Base-by-base conservation (phyloP, 2,329 filamentous ascomycete species). In the Catunica adiposa region DNA sequence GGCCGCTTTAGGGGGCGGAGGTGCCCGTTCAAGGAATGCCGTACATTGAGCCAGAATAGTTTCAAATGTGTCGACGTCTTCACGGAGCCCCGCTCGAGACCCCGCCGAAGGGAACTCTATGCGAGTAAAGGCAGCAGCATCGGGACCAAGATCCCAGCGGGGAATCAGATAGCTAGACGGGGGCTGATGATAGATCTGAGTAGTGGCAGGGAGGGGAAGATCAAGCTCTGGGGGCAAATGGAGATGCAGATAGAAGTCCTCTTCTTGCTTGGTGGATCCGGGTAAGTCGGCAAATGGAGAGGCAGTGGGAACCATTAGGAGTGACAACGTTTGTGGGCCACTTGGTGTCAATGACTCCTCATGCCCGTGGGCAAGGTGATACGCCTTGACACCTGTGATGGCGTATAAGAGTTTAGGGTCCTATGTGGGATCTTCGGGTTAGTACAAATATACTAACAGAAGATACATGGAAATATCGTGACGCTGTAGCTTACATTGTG, bases 1-100 rank as follows among this genome's bases (percentile, higher is more conserved):
- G 59, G 52, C 51, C 11, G 62, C 62, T 26, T 65, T 59, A 60
- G 68, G 71, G 8, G 78, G 82, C 5, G 86, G 80, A 42, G 82
- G 74, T 8, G 86, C 83, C 47, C 89, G 81, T 68, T 97, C 90
- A 3, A 95, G 78, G 67, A 98, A 97, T 1, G 90, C 87, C 1
- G 90, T 97, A 69, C 90, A 97, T 70, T 97, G 89, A n/a, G 90
- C 90, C 53, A 97, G 76, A 61, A 97, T 97, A 2, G 90, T 96
- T 73, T 97, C 90, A 64, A 96, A 97, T 0, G 90, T 97, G 66
- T 96, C 89, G 44, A 94, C 76, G 66, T 96, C 90, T 66, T 97
- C 89, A 67, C 96, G 89, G 1, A 86, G 78, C 25, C 86, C 83
- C 34, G 78, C 74, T 34, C 86, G 82, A 59, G 74, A 80, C 20